Percentiles rank a stretch among this genome's conserved stretches.
Conservation (phyloP, 805 yeast species). For the Ogataea angusta region DNA sequence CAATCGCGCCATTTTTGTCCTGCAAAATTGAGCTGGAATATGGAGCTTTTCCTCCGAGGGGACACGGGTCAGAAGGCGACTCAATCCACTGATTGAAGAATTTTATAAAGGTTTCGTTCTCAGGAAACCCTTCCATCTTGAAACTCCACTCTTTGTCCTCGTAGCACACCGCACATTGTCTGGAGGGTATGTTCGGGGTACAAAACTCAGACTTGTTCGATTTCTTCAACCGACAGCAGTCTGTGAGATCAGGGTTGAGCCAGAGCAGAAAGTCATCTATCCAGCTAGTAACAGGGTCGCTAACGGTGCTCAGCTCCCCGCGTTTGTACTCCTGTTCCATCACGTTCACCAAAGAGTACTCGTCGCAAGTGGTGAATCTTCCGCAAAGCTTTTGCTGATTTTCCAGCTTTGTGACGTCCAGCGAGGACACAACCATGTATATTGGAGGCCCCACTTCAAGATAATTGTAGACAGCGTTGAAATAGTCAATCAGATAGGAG, state of each 20-base stretch:
- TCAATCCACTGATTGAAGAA: constrained; percentile 80
- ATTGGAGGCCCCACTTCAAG: constrained; percentile 90
- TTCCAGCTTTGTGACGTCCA: constrained; percentile 56
- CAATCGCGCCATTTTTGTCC: constrained; percentile 39
- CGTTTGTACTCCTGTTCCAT: constrained; percentile 82
- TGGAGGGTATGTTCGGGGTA: constrained; percentile 59
- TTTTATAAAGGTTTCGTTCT: constrained; percentile 60
- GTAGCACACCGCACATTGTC: constrained; percentile 74
- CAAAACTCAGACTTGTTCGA: constrained; percentile 55
- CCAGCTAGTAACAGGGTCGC: constrained; percentile 89
- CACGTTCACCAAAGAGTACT: constrained; percentile 73
- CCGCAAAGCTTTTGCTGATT: constrained; percentile 83
- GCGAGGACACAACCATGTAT: constrained; percentile 72
- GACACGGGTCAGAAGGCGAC: constrained; percentile 82
- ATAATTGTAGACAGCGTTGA: constrained; percentile 67
- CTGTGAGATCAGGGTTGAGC: constrained; percentile 81
- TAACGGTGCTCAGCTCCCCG: constrained; percentile 57
- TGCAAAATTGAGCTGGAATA: constrained; percentile 59
- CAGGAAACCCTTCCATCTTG: constrained; percentile 81
- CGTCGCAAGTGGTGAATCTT: constrained; percentile 78
- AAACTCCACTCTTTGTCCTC: constrained; percentile 62
- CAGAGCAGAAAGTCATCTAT: constrained; percentile 85
- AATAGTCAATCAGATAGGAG: constrained; percentile 79
- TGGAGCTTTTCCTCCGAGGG: constrained; percentile 94
- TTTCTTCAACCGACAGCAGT: constrained; percentile 76